phyloP scores from a whole-genome alignment of 768 basidiomycete genomes.

The Pleurotus citrinopileatus region DNA sequence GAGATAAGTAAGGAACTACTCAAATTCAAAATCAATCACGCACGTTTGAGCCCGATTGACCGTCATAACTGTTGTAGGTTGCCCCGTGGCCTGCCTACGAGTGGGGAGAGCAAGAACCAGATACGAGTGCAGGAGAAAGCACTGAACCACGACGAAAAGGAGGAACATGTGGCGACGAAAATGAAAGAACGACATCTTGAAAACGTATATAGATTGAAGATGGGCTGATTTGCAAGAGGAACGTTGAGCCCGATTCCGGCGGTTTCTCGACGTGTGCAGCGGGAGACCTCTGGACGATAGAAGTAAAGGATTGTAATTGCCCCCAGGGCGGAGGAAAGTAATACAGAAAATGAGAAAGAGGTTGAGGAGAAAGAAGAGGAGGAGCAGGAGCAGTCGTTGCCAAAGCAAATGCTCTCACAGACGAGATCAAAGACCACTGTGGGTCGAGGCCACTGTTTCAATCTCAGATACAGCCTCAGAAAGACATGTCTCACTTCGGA shows the following conservation, averaged over 20 bases:
- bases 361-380: slow-evolving; percentile 22
- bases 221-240: slow-evolving; percentile 24
- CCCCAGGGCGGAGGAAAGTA: slow-evolving; percentile 35
- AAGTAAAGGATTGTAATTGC: slow-evolving; percentile 45
- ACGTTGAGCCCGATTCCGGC: slow-evolving; percentile 49
- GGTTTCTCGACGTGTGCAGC: slow-evolving; percentile 38
- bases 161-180: slow-evolving; percentile 28
- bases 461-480: slow-evolving; percentile 5
- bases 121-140: slow-evolving; percentile 30
- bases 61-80: slow-evolving; percentile 39
- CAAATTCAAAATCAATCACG: slow-evolving; percentile 20
- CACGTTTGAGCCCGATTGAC: slow-evolving; percentile 45
- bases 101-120: slow-evolving; percentile 36
- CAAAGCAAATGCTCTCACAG: slow-evolving; percentile 8
- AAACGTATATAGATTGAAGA: slow-evolving; percentile 16
- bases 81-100: slow-evolving; percentile 26
- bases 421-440: background rate
- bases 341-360: slow-evolving; percentile 22
- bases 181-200: slow-evolving; percentile 36
- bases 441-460: background rate
- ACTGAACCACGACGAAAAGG: slow-evolving; percentile 37
- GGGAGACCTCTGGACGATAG: slow-evolving; percentile 24
- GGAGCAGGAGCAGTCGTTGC: background rate
- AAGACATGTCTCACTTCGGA: background rate
- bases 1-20: slow-evolving; percentile 8